Base-by-base conservation (phyloP, 1,139 yeast species). In the Suhomyces guaymorum region DNA sequence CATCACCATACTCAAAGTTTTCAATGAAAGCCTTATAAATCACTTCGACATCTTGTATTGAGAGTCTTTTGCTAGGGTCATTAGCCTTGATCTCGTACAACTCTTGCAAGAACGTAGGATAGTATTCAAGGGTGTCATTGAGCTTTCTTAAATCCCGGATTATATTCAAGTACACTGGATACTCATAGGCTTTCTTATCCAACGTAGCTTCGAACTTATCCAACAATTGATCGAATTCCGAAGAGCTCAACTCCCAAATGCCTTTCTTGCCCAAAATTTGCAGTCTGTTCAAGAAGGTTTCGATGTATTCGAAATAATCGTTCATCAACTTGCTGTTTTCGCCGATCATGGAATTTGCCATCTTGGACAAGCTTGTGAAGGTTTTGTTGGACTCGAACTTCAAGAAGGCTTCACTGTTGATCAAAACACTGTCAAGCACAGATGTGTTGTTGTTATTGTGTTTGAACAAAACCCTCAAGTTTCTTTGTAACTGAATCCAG, bases 351-450 rank as follows among this genome's bases (percentile, higher is more conserved):
- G 54, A 45, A 20, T 28, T 31, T 12, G 38, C 40, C n/a, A 29
- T 28, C 9, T 16, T 26, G 9, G 28, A 19, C 18, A 40, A 26
- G 7, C 37, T 33, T 7, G 37, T 31, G 19, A 42, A 39, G 11
- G 38, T 36, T 30, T 44, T 44, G 20, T 35, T 36, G 6, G 38
- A 35, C 43, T 66, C 67, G 48, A 60, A 54, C 30, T 55, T 48
- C 13, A 46, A 38, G 39, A 66, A 66, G 1, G 47, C 62, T 25
- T 57, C 57, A 7, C 52, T 48, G 44, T 55, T 67, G 12, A 58
- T 37, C 18, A 69, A 44, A 1, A 67, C 57, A 35, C 57, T 61
- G 39, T 70, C 75, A 43, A 70, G 58, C 1, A 65, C 54, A 25
- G 57, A 64, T 0, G 73, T 55, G 18, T 53, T 47, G 19, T 52